phyloP scores from a whole-genome alignment of 2,329 filamentous ascomycete genomes.

The Nemania sp. region DNA sequence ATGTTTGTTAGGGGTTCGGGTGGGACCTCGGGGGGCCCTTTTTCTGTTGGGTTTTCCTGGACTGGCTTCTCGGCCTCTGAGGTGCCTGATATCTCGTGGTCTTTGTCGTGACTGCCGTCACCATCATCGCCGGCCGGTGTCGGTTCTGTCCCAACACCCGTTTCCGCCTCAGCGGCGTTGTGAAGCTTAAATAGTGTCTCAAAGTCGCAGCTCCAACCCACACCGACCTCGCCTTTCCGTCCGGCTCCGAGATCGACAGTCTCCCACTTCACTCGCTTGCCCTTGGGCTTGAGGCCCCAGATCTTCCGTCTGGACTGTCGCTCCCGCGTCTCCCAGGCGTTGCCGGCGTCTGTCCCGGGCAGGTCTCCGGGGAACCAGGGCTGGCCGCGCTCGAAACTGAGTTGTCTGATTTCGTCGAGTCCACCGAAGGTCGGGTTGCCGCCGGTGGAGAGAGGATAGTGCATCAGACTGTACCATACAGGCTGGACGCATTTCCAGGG shows the following conservation, averaged over 20 bases:
- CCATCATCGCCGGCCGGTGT: constrained; percentile 8
- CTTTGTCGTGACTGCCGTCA: not conserved
- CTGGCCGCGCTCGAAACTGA: constrained; percentile 76
- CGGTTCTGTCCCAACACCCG: constrained; percentile 24
- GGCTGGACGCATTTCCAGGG: constrained; percentile 89
- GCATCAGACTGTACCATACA: constrained; percentile 85
- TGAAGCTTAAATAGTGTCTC: constrained; percentile 62
- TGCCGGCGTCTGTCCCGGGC: constrained; percentile 77
- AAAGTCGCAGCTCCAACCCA: constrained; percentile 85
- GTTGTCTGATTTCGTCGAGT: constrained; percentile 76
- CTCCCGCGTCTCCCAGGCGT: constrained; percentile 74
- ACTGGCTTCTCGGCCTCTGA: not conserved
- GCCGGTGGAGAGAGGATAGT: constrained; percentile 77
- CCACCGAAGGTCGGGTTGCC: constrained; percentile 84
- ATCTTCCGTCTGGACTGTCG: constrained; percentile 60
- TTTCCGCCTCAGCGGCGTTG: constrained; percentile 27
- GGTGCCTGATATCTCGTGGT: constrained; percentile 12
- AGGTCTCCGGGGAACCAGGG: constrained; percentile 90
- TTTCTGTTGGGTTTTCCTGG: constrained; percentile 1
- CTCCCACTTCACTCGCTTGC: constrained; percentile 77
- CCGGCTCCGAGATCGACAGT: constrained; percentile 74
- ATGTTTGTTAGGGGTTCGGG: constrained; percentile 34
- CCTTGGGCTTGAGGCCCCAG: constrained; percentile 80
- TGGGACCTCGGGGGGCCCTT: constrained; percentile 4
- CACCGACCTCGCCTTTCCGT: constrained; percentile 79